Conservation (phyloP, 2,329 filamentous ascomycete species). For the Colletotrichum sansevieriae region DNA sequence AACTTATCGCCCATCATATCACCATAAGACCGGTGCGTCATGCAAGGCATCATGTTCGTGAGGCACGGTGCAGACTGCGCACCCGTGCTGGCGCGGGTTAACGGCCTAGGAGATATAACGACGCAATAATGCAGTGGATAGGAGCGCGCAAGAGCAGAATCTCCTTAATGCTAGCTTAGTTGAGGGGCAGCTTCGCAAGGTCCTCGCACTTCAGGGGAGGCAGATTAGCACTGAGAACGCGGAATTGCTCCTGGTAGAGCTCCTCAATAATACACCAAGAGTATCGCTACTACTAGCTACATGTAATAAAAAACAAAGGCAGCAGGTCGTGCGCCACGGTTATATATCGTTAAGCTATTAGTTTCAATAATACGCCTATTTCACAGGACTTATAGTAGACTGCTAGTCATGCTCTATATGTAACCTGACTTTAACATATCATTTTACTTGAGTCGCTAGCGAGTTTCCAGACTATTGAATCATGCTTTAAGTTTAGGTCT, state of each 20-base stretch:
- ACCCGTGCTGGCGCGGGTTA: no score
- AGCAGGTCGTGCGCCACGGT: not conserved
- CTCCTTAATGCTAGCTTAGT: slow-evolving; percentile 89
- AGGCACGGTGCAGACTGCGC: no score
- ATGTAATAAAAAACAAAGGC: not conserved
- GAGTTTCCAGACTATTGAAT: not conserved
- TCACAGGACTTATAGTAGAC: not conserved
- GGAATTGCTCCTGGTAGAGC: slow-evolving; percentile 84
- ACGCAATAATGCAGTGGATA: slow-evolving; percentile 96
- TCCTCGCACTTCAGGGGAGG: slow-evolving; percentile 82
- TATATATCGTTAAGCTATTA: not conserved
- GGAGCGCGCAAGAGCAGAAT: slow-evolving; percentile 91
- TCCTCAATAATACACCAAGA: slow-evolving; percentile 82
- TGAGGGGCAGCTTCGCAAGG: slow-evolving; percentile 82
- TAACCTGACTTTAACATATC: not conserved
- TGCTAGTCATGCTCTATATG: not conserved
- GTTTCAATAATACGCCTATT: not conserved
- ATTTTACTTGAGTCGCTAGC: not conserved
- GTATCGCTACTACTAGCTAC: not conserved
- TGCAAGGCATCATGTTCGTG: no score
- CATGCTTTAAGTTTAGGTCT: not conserved
- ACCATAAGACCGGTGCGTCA: no score
- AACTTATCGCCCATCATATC: no score
- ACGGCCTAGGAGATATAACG: slow-evolving; percentile 90
- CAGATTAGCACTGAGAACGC: slow-evolving; percentile 79